A percentile compares a stretch with the other conserved stretches of the same genome.
Conservation (phyloP, 2,329 filamentous ascomycete species). For the Epichloe uncinata region DNA sequence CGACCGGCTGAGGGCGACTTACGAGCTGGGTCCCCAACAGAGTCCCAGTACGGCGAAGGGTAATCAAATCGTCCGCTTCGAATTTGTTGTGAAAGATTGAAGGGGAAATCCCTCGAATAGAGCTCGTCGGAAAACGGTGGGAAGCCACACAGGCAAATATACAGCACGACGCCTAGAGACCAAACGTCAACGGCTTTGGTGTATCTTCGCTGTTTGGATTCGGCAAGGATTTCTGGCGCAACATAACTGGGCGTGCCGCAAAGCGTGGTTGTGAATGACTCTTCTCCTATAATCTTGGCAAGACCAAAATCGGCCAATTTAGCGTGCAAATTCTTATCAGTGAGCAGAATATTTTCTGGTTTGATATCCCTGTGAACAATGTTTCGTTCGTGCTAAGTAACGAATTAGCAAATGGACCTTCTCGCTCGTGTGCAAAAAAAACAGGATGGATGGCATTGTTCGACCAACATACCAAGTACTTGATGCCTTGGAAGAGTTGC, state of each 20-base stretch:
- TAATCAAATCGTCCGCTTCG: constrained; percentile 84
- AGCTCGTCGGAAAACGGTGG: constrained; percentile 95
- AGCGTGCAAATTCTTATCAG: constrained; percentile 71
- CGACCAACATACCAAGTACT: constrained; percentile 63
- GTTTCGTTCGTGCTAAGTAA: constrained; percentile 76
- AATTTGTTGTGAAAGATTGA: constrained; percentile 78
- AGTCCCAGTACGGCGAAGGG: constrained; percentile 80
- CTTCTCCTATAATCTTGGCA: constrained; percentile 96
- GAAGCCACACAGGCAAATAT: constrained; percentile 94
- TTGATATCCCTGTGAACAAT: constrained; percentile 98
- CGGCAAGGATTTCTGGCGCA: constrained; percentile 85
- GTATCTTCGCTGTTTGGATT: constrained; percentile 71
- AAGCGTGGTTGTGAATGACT: constrained; percentile 92
- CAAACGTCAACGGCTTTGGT: constrained; percentile 92
- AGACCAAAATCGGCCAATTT: constrained; percentile 95
- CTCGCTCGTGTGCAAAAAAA: neutral
- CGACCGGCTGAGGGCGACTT: constrained; percentile 18
- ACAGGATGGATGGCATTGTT: neutral
- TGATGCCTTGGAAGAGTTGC: constrained; percentile 86
- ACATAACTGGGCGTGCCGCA: constrained; percentile 97
- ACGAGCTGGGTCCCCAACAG: constrained; percentile 53
- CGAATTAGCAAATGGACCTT: neutral
- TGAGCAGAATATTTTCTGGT: constrained; percentile 86
- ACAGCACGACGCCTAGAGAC: constrained; percentile 94
- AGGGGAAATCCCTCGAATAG: constrained; percentile 68